Evolutionary conservation across 441 rosid genomes (phyloP), one percentile per base, ranked within the genome.

Genomic region (Aquilaria agallochum): DNA sequence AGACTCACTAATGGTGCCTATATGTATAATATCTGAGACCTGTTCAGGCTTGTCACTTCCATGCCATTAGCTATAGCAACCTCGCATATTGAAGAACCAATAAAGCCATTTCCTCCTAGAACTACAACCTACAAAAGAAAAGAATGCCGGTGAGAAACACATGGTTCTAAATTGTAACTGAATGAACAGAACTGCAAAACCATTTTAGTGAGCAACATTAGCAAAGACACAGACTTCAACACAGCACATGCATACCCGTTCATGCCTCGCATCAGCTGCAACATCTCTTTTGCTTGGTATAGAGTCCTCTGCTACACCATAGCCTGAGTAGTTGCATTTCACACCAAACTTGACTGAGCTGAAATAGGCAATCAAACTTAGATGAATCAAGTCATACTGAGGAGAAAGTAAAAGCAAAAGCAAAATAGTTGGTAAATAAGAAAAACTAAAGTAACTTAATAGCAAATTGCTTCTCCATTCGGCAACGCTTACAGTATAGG

Each of bases 61-160:
- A 90, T 80, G 62, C 95, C 95, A 58, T 78, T 78, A 60, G 84
- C 80, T 57, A 88, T 83, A 55, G 95, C 91, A 67, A 85, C 88
- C 77, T 88, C 88, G 65, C 95, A 90, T 36, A 90, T 78, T 62
- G 97, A 89, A 63, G 97, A 87, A 56, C 97, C 97, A 72, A 86
- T 95, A 63, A 86, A 90, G 58, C 97, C 95, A 49, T 66, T 88
- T 70, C 95, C 93, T 72, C 97, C 97, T 36, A 90, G 64, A 60
- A 90, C 97, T 33, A 90, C 91, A 76, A 90, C 78, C 97, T 86
- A 84, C 67, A 45, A 52, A 65, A 54, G 69, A 36, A 67, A 60
- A 2, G 13, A 55, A 70, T 55, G 42, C 7, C 47, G 58, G 31
- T 60, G 31, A 67, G 58, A 64, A 61, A 51, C 9, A 33, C 10